Percentiles rank a stretch among this genome's conserved stretches.
These are phyloP conservation scores for Hanseniaspora sp. DNA, from an alignment of 1,139 yeast species.

Conservation along the genomic window DNA sequence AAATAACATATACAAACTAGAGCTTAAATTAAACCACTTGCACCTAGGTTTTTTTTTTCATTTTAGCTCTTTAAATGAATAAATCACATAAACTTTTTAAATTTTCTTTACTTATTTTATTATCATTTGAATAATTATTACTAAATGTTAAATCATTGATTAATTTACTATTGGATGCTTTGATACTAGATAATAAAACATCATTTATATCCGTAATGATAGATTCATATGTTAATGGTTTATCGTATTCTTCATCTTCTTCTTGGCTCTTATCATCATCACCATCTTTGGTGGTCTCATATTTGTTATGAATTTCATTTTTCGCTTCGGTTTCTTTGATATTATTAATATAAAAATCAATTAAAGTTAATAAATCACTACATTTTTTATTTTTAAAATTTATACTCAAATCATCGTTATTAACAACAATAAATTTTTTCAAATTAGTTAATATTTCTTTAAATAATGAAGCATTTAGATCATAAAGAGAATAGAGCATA, in stretches of 20 bases:
- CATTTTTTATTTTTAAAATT: not conserved
- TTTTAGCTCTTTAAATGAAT: no score
- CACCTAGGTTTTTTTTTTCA: no score
- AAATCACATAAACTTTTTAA: no score
- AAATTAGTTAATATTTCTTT: not conserved
- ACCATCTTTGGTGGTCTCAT: not conserved
- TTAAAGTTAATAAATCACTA: not conserved
- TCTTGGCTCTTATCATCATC: not conserved
- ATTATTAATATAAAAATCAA: not conserved
- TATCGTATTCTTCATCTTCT: no score
- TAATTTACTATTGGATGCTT: not conserved
- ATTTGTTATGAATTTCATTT: not conserved
- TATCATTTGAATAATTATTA: no score
- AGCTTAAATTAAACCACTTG: no score
- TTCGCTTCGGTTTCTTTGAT: not conserved
- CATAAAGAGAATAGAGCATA: not conserved
- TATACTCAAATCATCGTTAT: not conserved
- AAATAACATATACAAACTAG: no score
- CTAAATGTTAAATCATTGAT: no score
- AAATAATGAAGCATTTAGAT: not conserved
- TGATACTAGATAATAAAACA: not conserved
- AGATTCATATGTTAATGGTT: not conserved
- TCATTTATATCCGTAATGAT: not conserved
- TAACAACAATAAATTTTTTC: not conserved
- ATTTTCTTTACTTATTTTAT: no score